A percentile compares a stretch with the other conserved stretches of the same genome.
These are phyloP conservation scores for Cryptomeria japonica DNA, from an alignment of 75 land plant genomes.

Conservation along the genomic window DNA sequence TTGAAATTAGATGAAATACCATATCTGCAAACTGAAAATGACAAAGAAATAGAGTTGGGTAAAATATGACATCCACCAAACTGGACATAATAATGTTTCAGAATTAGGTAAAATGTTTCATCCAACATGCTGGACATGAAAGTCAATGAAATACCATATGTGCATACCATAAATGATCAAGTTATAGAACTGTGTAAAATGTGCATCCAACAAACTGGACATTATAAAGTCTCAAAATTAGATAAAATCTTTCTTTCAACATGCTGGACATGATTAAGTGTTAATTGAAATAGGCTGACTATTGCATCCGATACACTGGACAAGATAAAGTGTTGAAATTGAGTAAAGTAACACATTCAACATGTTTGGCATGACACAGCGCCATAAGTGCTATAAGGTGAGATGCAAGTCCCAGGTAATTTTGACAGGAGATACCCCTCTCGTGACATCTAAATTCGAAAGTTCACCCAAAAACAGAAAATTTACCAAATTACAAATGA, in stretches of 20 bases:
- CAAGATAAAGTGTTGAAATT: background rate
- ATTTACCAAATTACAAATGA: background rate
- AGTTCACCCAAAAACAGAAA: background rate
- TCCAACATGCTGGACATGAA: background rate
- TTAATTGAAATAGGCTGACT: background rate
- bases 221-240: no score
- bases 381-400: background rate
- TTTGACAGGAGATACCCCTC: background rate
- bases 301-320: background rate
- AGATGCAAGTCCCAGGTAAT: background rate
- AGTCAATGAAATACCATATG: no score
- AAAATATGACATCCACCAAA: background rate
- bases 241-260: background rate
- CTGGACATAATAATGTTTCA: background rate
- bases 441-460: background rate
- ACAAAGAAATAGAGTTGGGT: background rate
- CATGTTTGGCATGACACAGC: background rate
- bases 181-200: background rate
- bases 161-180: background rate
- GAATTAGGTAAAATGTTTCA: background rate
- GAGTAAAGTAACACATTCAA: background rate
- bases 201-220: background rate
- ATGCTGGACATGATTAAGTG: background rate
- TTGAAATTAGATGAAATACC: background rate
- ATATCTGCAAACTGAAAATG: background rate